Evolutionary conservation across 176 grass and related monocot species (phyloP), one percentile per base, ranked within the genome.

Genomic region (Ampelocalamus luodianensis): DNA sequence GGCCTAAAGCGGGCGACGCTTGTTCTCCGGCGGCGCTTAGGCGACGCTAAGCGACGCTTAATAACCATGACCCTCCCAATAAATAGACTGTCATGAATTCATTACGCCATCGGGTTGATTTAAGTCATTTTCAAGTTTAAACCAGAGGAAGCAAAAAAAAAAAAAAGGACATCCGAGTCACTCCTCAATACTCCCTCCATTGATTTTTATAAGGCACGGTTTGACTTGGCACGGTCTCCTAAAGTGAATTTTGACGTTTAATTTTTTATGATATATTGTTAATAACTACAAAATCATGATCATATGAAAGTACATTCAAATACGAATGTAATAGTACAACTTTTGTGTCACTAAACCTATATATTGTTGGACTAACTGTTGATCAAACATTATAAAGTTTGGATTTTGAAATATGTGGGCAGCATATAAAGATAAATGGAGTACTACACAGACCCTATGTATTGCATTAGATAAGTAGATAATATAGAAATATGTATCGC

Each of bases 71-170:
- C 43, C 46, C 8, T 67, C 39, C 18, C 18, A 81, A 68, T 8
- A 40, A 74, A 79, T 13, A 62, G 58, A 55, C n/a, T n/a, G 15
- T 58, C 34, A 64, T n/a, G 16, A 68, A 71, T 63, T 68, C 42
- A 59, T 39, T 58, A 71, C 2, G 1, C 4, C 56, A 61, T 46
- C 6, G 1, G 38, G 44, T 72, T 78, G 10, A 86, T 13, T 39
- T 55, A 40, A 68, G 37, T 63, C 4, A 61, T 51, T 75, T 29
- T 16, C 27, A 59, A 66, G 16, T 70, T 76, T 8, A 15, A 51
- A 48, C 26, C 54, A 78, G 48, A 64, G 14, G 34, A 72, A 46
- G 20, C 9, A 61, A 85, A 53, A 42, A 2, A 85, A 53, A 42
- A 2, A 34, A 70, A 85, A 70, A 12, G 55, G 17, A 8, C 63